Conservation (phyloP, 192 early-diverging fungal species). For the Phycomyces blakesleeanus region DNA sequence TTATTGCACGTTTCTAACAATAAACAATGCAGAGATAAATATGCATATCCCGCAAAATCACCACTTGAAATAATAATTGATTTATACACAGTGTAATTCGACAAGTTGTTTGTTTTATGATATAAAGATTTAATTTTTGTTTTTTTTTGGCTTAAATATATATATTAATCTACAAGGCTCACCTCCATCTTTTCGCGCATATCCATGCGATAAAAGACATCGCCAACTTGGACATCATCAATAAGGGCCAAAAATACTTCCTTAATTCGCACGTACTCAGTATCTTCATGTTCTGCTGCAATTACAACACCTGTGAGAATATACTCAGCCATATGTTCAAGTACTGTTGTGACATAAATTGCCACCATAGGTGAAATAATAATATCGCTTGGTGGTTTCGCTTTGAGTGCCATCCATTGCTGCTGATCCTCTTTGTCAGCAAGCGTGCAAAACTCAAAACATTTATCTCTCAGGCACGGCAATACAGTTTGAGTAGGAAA, state of each 20-base stretch:
- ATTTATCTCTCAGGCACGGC: slow-evolving; percentile 49
- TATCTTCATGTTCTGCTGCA: slow-evolving; percentile 47
- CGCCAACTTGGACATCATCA: slow-evolving; percentile 50
- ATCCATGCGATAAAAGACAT: slow-evolving; percentile 47
- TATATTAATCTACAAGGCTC: not conserved
- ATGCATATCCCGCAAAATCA: too few species aligned
- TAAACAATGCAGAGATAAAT: too few species aligned
- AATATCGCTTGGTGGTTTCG: slow-evolving; percentile 5
- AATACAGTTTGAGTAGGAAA: slow-evolving; percentile 34
- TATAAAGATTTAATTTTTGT: too few species aligned
- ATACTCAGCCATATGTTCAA: slow-evolving; percentile 59
- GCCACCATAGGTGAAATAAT: slow-evolving; percentile 40
- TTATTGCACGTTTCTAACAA: slow-evolving; percentile 15
- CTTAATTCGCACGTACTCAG: slow-evolving; percentile 44
- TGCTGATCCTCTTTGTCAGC: slow-evolving; percentile 40
- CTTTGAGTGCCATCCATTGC: slow-evolving; percentile 10
- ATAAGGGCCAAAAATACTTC: slow-evolving; percentile 49
- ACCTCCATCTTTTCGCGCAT: slow-evolving; percentile 28
- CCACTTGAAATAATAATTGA: too few species aligned
- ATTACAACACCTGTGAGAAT: slow-evolving; percentile 45
- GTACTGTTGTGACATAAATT: slow-evolving; percentile 56
- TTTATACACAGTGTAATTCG: too few species aligned
- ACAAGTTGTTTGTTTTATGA: too few species aligned
- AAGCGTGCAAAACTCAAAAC: slow-evolving; percentile 52
- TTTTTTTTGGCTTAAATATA: too few species aligned